These are phyloP conservation scores for Mycosarcoma mackinlayi DNA, from an alignment of 1,284 basidiomycete species.

Conservation along the genomic window DNA sequence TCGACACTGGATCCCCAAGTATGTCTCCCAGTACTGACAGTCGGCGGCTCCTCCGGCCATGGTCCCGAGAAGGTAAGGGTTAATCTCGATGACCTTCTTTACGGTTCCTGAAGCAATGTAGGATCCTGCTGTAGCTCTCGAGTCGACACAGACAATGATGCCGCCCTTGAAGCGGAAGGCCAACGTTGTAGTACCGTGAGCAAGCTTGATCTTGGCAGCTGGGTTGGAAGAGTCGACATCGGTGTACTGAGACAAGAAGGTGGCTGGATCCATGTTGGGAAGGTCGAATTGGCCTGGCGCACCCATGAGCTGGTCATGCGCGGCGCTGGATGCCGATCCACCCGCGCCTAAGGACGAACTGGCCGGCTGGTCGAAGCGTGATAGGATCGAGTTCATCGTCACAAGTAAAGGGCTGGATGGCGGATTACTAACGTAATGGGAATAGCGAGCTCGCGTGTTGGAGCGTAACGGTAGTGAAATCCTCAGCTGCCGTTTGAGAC, in stretches of 20 bases:
- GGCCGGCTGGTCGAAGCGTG: constrained; percentile 40
- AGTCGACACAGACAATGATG: constrained; percentile 97
- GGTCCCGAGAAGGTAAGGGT: constrained; percentile 95
- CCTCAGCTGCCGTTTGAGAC: too few species aligned
- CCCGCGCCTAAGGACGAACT: constrained; percentile 18
- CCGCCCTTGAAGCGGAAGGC: constrained; percentile 97
- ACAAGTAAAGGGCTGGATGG: background rate
- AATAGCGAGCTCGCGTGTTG: too few species aligned
- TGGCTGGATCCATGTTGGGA: constrained; percentile 56
- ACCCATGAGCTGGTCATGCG: constrained; percentile 28
- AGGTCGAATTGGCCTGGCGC: constrained; percentile 53
- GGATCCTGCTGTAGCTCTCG: constrained; percentile 93
- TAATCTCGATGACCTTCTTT: constrained; percentile 91
- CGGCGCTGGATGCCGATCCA: constrained; percentile 17
- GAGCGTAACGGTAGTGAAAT: background rate
- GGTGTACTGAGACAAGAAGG: constrained; percentile 66
- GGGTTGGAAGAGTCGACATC: constrained; percentile 67
- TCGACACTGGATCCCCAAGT: constrained; percentile 96
- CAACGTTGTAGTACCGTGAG: constrained; percentile 97
- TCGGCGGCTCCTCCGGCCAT: constrained; percentile 94
- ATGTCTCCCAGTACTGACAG: constrained; percentile 74
- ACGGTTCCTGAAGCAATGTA: constrained; percentile 80
- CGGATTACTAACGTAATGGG: too few species aligned
- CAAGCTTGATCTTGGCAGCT: constrained; percentile 83
- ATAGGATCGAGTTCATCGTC: constrained; percentile 56